Percentiles rank a stretch among this genome's conserved stretches.
These are phyloP conservation scores for Parastagonospora avenae DNA, from an alignment of 2,329 filamentous ascomycete species.

Conservation along the genomic window DNA sequence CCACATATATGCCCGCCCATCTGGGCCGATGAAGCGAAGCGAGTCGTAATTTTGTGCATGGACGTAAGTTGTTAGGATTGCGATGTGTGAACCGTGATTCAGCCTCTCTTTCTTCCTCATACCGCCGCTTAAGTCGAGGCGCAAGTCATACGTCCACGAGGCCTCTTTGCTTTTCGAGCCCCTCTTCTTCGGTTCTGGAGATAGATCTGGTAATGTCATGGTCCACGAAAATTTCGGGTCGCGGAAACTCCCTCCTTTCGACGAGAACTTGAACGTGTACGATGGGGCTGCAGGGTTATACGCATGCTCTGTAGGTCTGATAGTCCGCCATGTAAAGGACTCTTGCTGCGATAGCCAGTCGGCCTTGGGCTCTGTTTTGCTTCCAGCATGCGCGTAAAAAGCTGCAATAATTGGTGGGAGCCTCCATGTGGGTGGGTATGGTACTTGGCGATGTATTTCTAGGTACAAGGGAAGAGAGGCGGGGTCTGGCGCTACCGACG, in stretches of 20 bases:
- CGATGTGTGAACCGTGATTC: slow-evolving; percentile 15
- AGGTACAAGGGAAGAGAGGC: slow-evolving; percentile 28
- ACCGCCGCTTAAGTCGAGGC: slow-evolving; percentile 24
- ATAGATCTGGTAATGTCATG: slow-evolving; percentile 21
- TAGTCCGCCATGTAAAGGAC: slow-evolving; percentile 26
- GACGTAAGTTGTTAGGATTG: slow-evolving; percentile 37
- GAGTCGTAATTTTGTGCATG: slow-evolving; percentile 39
- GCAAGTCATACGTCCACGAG: slow-evolving; percentile 36
- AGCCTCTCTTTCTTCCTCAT: slow-evolving; percentile 35
- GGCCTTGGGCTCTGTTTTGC: slow-evolving; percentile 12
- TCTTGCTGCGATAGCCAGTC: slow-evolving; percentile 35
- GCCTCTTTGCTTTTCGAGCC: slow-evolving; percentile 3
- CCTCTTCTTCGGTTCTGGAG: neutral
- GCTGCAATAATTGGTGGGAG: slow-evolving; percentile 24
- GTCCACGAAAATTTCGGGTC: slow-evolving; percentile 34
- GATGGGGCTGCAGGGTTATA: slow-evolving; percentile 15
- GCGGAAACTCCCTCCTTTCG: slow-evolving; percentile 27
- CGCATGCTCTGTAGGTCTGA: slow-evolving; percentile 19
- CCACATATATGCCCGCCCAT: slow-evolving; percentile 37
- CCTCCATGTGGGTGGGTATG: slow-evolving; percentile 40
- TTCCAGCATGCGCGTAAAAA: slow-evolving; percentile 23
- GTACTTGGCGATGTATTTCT: slow-evolving; percentile 34
- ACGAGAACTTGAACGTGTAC: slow-evolving; percentile 33
- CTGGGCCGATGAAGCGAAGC: slow-evolving; percentile 36
- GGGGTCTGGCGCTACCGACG: slow-evolving; percentile 12